phyloP scores from a whole-genome alignment of 305 asterid genomes.

The Rubia balearica region DNA sequence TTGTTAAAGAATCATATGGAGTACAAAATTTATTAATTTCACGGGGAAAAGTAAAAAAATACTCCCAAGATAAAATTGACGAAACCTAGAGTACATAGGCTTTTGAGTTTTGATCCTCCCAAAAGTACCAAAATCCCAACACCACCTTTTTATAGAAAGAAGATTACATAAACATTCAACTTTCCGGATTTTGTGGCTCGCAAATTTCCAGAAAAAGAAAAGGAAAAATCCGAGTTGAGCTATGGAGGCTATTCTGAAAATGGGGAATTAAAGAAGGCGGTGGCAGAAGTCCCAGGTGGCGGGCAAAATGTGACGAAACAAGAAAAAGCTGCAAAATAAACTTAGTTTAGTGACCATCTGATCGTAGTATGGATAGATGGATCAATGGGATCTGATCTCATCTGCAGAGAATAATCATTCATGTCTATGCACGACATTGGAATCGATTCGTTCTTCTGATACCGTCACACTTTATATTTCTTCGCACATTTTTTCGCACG shows the following conservation, averaged over 20 bases:
- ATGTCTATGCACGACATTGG: background rate
- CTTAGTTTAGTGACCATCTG: background rate
- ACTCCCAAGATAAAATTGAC: background rate
- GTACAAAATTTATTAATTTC: too few species aligned
- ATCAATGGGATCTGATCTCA: background rate
- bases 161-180: background rate
- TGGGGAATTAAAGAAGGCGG: background rate
- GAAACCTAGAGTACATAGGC: background rate
- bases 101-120: background rate
- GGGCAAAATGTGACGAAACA: background rate
- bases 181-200: background rate
- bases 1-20: too few species aligned
- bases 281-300: background rate
- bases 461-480: too few species aligned
- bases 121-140: background rate
- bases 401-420: background rate
- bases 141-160: background rate
- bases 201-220: background rate
- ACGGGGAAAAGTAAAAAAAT: too few species aligned
- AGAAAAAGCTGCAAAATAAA: background rate
- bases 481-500: too few species aligned
- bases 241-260: background rate
- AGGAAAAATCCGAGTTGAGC: background rate
- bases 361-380: background rate
- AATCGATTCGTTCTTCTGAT: too few species aligned